A percentile compares a stretch with the other conserved stretches of the same genome.
These are phyloP conservation scores for Syzygium aromaticum DNA, from an alignment of 345 rosid genomes.

Conservation along the genomic window DNA sequence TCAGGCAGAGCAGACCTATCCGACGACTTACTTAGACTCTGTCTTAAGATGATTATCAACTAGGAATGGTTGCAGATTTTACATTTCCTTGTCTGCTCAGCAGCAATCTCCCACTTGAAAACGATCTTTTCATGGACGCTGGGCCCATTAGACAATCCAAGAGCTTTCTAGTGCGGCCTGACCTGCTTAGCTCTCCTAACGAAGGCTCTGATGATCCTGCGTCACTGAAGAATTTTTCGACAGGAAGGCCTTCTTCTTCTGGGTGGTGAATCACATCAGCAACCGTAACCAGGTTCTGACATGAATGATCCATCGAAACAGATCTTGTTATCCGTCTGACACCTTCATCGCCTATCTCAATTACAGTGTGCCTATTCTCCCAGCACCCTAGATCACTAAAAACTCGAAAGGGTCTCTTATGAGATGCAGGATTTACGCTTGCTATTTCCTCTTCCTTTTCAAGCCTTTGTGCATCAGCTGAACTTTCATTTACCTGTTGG, in stretches of 20 bases:
- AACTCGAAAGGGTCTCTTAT: constrained; percentile 19
- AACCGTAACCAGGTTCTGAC: constrained; percentile 14
- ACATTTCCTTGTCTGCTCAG: constrained; percentile 23
- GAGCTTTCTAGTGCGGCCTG: constrained; percentile 6
- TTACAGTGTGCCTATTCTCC: constrained; percentile 21
- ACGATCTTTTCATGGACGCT: constrained; percentile 42
- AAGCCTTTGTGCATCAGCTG: constrained; percentile 4
- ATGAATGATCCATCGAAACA: constrained; percentile 54
- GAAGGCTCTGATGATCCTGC: constrained; percentile 27
- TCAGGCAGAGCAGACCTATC: not conserved
- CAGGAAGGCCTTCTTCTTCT: not conserved
- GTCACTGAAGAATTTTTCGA: not conserved
- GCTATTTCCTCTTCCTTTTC: not conserved
- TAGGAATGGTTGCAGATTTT: not conserved
- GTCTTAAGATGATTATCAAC: not conserved
- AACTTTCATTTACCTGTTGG: constrained; percentile 4
- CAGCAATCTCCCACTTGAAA: constrained; percentile 48
- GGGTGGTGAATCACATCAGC: constrained; percentile 22
- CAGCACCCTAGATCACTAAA: constrained; percentile 27
- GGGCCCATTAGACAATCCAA: not conserved
- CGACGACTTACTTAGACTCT: not conserved
- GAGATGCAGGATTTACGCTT: not conserved
- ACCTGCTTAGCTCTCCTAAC: constrained; percentile 13
- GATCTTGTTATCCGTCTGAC: constrained; percentile 25
- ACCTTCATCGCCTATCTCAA: constrained; percentile 28